A percentile compares a stretch with the other conserved stretches of the same genome.
Evolutionary conservation across 129 eudicot species (phyloP).

Genomic region (Centella asiatica): DNA sequence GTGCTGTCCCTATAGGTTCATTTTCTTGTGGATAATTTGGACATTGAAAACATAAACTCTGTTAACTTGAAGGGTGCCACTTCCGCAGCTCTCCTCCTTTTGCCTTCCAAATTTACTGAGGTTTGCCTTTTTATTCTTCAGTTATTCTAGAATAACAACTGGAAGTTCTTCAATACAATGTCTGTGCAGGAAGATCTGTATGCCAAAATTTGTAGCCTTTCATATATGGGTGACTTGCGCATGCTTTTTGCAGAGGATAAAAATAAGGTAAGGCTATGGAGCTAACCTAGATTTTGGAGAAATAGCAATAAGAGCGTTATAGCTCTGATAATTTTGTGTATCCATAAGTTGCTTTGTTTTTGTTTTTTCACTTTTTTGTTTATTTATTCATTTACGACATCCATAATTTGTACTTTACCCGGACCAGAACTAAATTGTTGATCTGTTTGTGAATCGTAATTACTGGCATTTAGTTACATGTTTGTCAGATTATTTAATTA

Average conservation of each 20-base stretch:
- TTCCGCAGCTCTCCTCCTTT: conserved; percentile 85
- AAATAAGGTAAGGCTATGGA: conserved; percentile 50
- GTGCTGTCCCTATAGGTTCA: conserved; percentile 34
- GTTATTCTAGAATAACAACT: not conserved
- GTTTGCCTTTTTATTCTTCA: conserved; percentile 32
- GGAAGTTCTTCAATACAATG: conserved; percentile 3
- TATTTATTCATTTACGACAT: too few relatives aligned
- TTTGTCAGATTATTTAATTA: not conserved
- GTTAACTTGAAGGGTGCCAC: conserved; percentile 76
- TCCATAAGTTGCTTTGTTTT: not conserved
- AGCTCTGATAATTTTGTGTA: not conserved
- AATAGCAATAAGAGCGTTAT: not conserved
- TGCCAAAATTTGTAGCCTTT: conserved; percentile 80
- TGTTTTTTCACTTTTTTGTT: too few relatives aligned
- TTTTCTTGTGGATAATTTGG: conserved; percentile 53
- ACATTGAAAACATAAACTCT: conserved; percentile 42
- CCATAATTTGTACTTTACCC: too few relatives aligned
- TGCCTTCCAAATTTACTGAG: conserved; percentile 84
- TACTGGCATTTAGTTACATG: not conserved
- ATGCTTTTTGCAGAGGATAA: conserved; percentile 95
- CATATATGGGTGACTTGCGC: conserved; percentile 88
- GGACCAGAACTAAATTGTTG: too few relatives aligned
- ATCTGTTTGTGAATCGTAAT: too few relatives aligned
- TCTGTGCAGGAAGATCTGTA: conserved; percentile 68
- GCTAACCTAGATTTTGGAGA: not conserved